A percentile compares a stretch with the other conserved stretches of the same genome.
These are phyloP conservation scores for Apiotrichum veenhuisii DNA, from an alignment of 1,284 basidiomycete genomes.

Conservation along the genomic window DNA sequence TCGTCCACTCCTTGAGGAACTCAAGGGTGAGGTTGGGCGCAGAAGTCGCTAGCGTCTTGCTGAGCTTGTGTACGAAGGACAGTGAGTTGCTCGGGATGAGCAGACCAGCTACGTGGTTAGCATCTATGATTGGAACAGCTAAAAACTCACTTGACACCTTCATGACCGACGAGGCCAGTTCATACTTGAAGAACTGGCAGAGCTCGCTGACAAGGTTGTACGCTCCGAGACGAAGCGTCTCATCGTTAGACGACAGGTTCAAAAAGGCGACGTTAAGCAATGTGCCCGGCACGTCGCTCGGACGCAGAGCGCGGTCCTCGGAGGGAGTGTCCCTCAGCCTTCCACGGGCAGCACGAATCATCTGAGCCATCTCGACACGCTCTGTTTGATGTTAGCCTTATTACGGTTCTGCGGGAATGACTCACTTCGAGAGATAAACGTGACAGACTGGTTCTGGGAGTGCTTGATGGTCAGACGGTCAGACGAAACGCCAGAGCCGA, in stretches of 20 bases:
- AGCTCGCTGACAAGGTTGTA: constrained; percentile 74
- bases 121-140: constrained; percentile 3
- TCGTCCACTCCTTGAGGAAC: constrained; percentile 75
- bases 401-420: too few relatives aligned
- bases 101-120: constrained; percentile 53
- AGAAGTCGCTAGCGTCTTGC: constrained; percentile 66
- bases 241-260: constrained; percentile 67
- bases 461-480: constrained; percentile 74
- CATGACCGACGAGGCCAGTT: constrained; percentile 61
- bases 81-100: constrained; percentile 69
- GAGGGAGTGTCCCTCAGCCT: constrained; percentile 53
- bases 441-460: constrained; percentile 43
- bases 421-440: constrained; percentile 39
- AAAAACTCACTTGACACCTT: constrained; percentile 60
- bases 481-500: constrained; percentile 67
- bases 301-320: constrained; percentile 64
- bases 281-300: constrained; percentile 77
- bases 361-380: constrained; percentile 64
- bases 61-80: constrained; percentile 63
- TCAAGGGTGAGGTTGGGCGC: constrained; percentile 77
- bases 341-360: constrained; percentile 37
- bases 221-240: constrained; percentile 69
- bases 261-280: constrained; percentile 76
- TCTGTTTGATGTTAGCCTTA: constrained; percentile 55
- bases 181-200: constrained; percentile 71